These are phyloP conservation scores for Sicyos edulis DNA, from an alignment of 306 rosid species.

Conservation along the genomic window DNA sequence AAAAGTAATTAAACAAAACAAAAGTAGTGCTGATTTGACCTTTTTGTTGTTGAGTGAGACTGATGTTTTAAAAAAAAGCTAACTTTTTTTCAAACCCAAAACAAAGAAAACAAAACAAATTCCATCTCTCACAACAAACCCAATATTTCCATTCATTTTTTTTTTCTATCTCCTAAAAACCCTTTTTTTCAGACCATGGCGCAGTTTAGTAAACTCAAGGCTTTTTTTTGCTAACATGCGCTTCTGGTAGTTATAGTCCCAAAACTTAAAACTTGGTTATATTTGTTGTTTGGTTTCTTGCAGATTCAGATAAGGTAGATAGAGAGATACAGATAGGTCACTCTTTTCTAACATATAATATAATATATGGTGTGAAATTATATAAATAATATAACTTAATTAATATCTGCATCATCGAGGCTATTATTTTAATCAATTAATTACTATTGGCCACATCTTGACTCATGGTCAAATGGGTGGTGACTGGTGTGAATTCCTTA, in stretches of 20 bases:
- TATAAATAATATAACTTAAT: not conserved
- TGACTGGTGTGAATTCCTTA: too few relatives aligned
- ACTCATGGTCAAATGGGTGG: not conserved
- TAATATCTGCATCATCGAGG: not conserved
- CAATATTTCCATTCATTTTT: not conserved
- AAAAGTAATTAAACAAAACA: not conserved
- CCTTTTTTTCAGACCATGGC: not conserved
- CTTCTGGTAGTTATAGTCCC: not conserved
- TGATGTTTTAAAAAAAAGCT: not conserved
- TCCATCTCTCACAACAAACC: not conserved
- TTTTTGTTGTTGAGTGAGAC: not conserved
- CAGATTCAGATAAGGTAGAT: not conserved
- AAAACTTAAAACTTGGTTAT: not conserved
- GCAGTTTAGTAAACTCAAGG: not conserved
- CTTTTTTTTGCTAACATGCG: not conserved
- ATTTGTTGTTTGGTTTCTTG: not conserved
- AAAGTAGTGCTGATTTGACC: constrained; percentile 1
- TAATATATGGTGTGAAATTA: not conserved
- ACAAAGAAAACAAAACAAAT: not conserved
- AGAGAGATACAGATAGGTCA: not conserved
- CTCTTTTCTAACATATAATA: not conserved
- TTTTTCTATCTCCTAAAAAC: too few relatives aligned
- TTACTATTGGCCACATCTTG: not conserved
- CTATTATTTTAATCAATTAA: not conserved
- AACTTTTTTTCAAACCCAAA: too few relatives aligned